A percentile compares a stretch with the other conserved stretches of the same genome.
Conservation (phyloP, 1,284 basidiomycete genomes). For the Xerocomus amazonicus region DNA sequence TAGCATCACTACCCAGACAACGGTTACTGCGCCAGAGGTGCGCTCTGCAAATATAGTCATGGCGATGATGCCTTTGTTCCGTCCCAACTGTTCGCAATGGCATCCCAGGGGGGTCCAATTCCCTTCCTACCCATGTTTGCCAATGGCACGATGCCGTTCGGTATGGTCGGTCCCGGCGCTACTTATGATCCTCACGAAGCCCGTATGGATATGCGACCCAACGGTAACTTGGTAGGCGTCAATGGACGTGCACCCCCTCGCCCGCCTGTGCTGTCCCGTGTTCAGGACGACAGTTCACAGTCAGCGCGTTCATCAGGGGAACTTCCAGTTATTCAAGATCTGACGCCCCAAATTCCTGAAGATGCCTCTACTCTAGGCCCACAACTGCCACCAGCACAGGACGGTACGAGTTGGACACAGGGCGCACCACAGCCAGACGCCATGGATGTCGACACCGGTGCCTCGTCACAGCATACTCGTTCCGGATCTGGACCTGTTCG, state of each 20-base stretch:
- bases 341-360: conserved; percentile 53
- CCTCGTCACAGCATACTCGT: conserved; percentile 18
- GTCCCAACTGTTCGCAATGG: conserved; percentile 59
- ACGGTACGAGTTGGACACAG: conserved; percentile 13
- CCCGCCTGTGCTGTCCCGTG: conserved; percentile 54
- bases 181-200: conserved; percentile 76
- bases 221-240: conserved; percentile 26
- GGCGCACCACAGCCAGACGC: conserved; percentile 17
- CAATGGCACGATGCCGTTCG: conserved; percentile 40
- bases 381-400: conserved; percentile 12
- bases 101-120: conserved; percentile 36
- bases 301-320: conserved; percentile 52
- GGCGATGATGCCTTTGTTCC: conserved; percentile 78
- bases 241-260: conserved; percentile 43
- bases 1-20: conserved; percentile 52
- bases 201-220: conserved; percentile 67
- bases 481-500: conserved; percentile 39
- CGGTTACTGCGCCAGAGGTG: conserved; percentile 88
- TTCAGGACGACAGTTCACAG: conserved; percentile 43
- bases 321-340: conserved; percentile 73
- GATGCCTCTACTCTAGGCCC: conserved; percentile 18
- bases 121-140: conserved; percentile 69
- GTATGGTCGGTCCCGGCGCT: conserved; percentile 42
- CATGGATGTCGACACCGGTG: conserved; percentile 41
- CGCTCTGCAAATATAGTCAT: conserved; percentile 90